Base-by-base conservation (phyloP, 2,329 filamentous ascomycete genomes). In the Corynespora cassiicola region DNA sequence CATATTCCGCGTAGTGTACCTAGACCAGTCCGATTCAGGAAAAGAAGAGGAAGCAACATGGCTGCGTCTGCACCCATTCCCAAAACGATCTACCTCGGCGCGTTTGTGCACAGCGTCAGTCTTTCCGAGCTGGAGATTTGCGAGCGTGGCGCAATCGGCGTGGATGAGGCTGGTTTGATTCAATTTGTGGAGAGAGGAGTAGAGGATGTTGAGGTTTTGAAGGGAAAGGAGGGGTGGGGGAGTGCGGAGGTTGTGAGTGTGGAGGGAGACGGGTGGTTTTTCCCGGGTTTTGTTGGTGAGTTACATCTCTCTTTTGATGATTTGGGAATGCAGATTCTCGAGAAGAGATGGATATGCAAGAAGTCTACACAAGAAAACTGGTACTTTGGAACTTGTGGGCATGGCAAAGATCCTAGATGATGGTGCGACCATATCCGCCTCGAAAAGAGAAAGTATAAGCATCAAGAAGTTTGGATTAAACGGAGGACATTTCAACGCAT, bases 201-300 rank as follows among this genome's bases (percentile, higher is more conserved):
- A 7, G 40, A 50, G 8, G 32, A 50, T 15, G 35, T 61, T 7
- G 54, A 56, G 8, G 39, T 59, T 5, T 55, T 63, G 19, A 44
- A 50, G 22, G 41, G 7, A 45, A 54, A 70, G 42, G 49, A 34
- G 4, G 50, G 46, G 10, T 76, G 73, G 72, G 35, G 70, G 61
- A 45, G 70, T 50, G 59, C 68, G 24, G 53, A 74, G 61, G 46
- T 68, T 1, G 56, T 77, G 4, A 58, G 36, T 6, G 42, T 63
- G 14, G 17, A 66, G 27, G 72, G 74, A 4, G 77, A 78, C 8
- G 79, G 87, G 37, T 92, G 92, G 72, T 90, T 89, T 74, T 92
- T 94, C 56, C 88, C 88, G 0, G 88, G 88, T 5, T 90, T 92
- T 61, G 84, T 94, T 44, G 86, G 85, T 87, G 65, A 53, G 75